Conservation (phyloP, 768 basidiomycete genomes). For the Lactarius quietus region DNA sequence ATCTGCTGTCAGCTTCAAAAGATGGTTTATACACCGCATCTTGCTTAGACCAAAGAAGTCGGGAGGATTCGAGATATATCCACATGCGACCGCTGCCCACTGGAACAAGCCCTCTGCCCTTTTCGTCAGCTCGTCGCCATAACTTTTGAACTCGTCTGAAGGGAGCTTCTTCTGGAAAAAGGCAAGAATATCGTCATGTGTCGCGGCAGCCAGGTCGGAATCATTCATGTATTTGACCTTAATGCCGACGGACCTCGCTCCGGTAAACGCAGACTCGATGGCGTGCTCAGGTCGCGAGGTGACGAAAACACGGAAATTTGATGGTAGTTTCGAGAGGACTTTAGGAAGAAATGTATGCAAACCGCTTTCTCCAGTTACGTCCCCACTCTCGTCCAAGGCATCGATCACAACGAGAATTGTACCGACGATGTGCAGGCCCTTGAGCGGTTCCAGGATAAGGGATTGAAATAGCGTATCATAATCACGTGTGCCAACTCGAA, state of each 20-base stretch:
- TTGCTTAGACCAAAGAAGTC: neutral
- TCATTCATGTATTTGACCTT: neutral
- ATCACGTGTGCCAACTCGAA: neutral
- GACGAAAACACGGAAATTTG: constrained; percentile 1
- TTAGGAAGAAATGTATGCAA: neutral
- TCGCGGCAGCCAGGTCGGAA: neutral
- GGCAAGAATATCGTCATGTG: neutral
- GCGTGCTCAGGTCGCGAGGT: neutral
- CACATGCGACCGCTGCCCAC: neutral
- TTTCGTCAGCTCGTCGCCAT: neutral
- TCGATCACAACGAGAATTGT: constrained; percentile 1
- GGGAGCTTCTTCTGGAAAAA: neutral
- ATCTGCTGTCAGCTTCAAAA: neutral
- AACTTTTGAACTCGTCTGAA: neutral
- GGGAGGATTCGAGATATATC: neutral
- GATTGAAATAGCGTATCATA: neutral
- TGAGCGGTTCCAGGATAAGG: neutral
- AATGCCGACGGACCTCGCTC: neutral
- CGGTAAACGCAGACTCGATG: neutral
- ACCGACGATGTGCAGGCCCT: neutral
- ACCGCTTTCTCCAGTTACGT: neutral
- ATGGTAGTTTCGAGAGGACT: neutral
- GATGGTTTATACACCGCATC: neutral
- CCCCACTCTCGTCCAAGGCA: neutral
- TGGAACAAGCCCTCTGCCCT: constrained; percentile 2